Evolutionary conservation across 306 rosid genomes (phyloP).

Genomic region (Quillaja saponaria): DNA sequence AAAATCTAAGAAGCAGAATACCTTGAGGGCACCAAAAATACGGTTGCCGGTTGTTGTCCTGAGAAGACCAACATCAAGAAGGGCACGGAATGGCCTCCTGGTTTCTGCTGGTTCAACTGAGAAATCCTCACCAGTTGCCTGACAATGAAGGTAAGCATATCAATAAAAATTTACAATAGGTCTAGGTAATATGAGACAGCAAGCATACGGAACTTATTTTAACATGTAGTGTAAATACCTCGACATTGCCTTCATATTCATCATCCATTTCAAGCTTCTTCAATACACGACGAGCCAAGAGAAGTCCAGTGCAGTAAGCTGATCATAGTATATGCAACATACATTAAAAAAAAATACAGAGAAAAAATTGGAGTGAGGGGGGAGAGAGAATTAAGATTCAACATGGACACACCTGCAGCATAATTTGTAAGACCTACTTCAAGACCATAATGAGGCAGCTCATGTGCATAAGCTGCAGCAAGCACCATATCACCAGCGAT

Average conservation of each 20-base stretch:
- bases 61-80: conserved; percentile 86
- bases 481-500: conserved; percentile 84
- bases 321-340: neutral
- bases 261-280: conserved; percentile 75
- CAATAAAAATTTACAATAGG: neutral
- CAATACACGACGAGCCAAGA: conserved; percentile 79
- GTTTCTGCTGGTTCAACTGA: conserved; percentile 86
- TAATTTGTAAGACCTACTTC: conserved; percentile 88
- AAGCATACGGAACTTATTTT: neutral
- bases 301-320: conserved; percentile 96
- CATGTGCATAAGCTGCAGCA: conserved; percentile 79
- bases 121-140: conserved; percentile 90
- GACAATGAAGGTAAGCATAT: neutral
- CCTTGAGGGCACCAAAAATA: conserved; percentile 87
- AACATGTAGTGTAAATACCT: conserved; percentile 38
- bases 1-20: neutral
- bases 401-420: conserved; percentile 68
- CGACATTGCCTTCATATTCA: conserved; percentile 87
- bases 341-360: no score
- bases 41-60: conserved; percentile 88
- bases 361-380: neutral
- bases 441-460: conserved; percentile 73
- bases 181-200: neutral
- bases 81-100: conserved; percentile 97
- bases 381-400: neutral